Evolutionary conservation across 345 rosid genomes (phyloP).

Genomic region (Luvunga scandens): DNA sequence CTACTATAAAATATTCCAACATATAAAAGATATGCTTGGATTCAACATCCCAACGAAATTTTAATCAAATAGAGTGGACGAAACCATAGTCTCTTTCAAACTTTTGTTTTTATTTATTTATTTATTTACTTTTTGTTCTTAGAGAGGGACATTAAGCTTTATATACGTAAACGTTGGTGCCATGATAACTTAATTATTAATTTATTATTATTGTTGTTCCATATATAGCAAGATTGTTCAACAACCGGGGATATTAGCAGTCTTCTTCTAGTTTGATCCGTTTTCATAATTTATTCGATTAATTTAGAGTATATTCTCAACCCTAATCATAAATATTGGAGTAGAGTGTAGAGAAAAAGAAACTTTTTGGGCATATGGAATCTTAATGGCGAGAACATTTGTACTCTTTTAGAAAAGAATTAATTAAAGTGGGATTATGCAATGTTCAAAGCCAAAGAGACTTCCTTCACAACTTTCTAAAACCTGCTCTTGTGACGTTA

Average conservation of each 20-base stretch:
- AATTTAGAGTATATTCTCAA: not conserved
- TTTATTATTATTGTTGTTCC: not conserved
- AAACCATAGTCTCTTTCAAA: not conserved
- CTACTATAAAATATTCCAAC: too few species aligned
- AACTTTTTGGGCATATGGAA: not conserved
- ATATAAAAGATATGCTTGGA: too few species aligned
- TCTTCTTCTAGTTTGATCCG: not conserved
- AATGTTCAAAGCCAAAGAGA: not conserved
- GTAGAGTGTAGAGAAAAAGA: not conserved
- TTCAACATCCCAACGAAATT: too few species aligned
- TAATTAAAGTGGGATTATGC: not conserved
- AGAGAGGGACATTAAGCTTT: not conserved
- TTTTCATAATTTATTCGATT: too few species aligned
- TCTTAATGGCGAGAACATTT: not conserved
- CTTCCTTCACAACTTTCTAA: not conserved
- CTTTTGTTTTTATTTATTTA: too few species aligned
- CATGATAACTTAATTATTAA: not conserved
- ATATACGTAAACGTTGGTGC: not conserved
- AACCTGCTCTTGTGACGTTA: too few species aligned
- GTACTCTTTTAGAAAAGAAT: too few species aligned
- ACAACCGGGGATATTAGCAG: not conserved
- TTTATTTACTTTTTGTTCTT: not conserved
- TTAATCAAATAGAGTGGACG: too few species aligned
- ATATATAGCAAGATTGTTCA: not conserved
- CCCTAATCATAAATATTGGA: too few species aligned